Evolutionary conservation across 768 basidiomycete genomes (phyloP).

Genomic region (Amanita pseudoporphyria): DNA sequence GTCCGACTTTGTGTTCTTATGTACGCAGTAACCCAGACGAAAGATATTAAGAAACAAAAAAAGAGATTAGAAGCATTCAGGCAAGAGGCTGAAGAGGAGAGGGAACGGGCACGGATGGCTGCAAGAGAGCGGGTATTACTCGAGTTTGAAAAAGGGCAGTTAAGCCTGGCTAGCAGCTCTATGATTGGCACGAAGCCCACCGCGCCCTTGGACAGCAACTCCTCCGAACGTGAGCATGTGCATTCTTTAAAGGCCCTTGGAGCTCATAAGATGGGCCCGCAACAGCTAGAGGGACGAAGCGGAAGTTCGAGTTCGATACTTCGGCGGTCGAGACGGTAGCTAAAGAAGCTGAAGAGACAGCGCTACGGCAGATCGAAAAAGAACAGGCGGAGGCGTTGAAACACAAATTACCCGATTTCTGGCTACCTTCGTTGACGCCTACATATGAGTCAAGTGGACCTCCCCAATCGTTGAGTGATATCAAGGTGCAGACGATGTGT

Average conservation of each 20-base stretch:
- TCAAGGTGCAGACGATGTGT: constrained; percentile 86
- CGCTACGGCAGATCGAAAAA: constrained; percentile 69
- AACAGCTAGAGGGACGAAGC: constrained; percentile 56
- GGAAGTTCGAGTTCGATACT: constrained; percentile 79
- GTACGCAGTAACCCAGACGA: constrained; percentile 72
- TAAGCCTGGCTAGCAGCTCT: constrained; percentile 47
- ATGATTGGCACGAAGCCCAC: constrained; percentile 29
- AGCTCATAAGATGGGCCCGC: background rate
- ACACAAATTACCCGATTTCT: constrained; percentile 91
- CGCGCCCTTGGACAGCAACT: constrained; percentile 20
- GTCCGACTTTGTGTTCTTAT: constrained; percentile 6
- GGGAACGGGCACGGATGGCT: constrained; percentile 50
- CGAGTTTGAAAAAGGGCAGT: constrained; percentile 86
- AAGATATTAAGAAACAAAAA: constrained; percentile 89
- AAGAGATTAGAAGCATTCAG: constrained; percentile 63
- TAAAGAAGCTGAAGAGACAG: constrained; percentile 81
- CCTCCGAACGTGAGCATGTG: constrained; percentile 17
- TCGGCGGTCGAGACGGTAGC: constrained; percentile 62
- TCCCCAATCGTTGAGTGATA: constrained; percentile 61
- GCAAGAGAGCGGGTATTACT: constrained; percentile 83
- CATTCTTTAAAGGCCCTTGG: background rate
- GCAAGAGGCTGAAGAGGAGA: constrained; percentile 75
- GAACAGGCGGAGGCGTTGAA: constrained; percentile 82
- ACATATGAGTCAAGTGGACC: constrained; percentile 56
- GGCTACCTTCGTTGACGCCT: constrained; percentile 91